Conservation (phyloP, 768 basidiomycete species). For the Macrocybe gigantea region DNA sequence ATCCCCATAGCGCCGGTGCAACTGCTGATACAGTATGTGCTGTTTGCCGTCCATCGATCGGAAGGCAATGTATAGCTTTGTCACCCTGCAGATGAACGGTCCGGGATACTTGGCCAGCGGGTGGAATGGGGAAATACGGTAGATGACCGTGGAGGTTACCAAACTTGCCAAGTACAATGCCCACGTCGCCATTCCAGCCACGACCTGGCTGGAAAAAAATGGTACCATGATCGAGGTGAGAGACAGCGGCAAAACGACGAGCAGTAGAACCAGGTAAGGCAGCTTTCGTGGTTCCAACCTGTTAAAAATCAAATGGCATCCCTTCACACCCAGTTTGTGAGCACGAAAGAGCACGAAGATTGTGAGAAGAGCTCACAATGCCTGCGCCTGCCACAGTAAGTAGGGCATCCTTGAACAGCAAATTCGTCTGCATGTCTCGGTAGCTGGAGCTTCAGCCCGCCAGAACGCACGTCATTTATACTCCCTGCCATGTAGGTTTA, state of each 20-base stretch:
- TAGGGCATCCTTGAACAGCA: not conserved
- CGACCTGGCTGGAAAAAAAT: not conserved
- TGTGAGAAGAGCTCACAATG: constrained; percentile 1
- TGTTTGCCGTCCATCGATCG: constrained; percentile 29
- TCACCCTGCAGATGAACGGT: constrained; percentile 30
- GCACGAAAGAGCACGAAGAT: not conserved
- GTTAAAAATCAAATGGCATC: constrained; percentile 6
- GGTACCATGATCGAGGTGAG: not conserved
- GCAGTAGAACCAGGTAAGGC: constrained; percentile 3
- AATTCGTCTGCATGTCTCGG: too few species aligned
- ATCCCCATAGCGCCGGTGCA: constrained; percentile 49
- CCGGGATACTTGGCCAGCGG: constrained; percentile 43
- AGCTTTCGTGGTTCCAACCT: constrained; percentile 4
- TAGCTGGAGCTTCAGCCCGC: too few species aligned
- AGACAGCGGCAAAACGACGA: constrained; percentile 4
- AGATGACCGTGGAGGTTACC: constrained; percentile 12
- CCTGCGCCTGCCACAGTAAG: not conserved
- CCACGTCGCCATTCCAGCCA: constrained; percentile 2
- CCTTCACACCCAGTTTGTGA: constrained; percentile 1
- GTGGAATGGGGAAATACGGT: constrained; percentile 43
- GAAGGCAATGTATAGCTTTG: constrained; percentile 29
- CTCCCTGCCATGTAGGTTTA: too few species aligned
- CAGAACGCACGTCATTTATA: too few species aligned
- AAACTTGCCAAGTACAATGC: constrained; percentile 2
- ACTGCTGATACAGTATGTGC: constrained; percentile 32